Conservation (phyloP, 176 grass and related monocot species). For the Rhynchospora breviuscula region DNA sequence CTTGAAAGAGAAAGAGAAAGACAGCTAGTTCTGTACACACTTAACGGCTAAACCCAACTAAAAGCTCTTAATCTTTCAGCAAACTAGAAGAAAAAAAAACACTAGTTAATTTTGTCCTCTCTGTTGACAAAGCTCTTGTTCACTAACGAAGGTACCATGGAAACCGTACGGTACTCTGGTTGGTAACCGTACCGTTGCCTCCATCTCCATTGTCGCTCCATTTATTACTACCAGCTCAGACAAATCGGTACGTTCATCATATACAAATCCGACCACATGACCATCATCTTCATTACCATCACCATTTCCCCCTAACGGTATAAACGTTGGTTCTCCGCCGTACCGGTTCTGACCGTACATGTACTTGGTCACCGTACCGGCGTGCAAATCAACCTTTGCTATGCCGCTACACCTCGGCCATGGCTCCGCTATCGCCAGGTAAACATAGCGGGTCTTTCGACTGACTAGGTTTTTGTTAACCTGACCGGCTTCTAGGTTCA, state of each 20-base stretch:
- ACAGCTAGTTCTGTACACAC: slow-evolving; percentile 25
- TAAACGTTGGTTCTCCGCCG: slow-evolving; percentile 83
- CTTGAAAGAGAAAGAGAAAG: background rate
- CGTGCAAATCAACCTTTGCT: slow-evolving; percentile 74
- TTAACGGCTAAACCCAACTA: slow-evolving; percentile 13
- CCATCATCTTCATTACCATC: slow-evolving; percentile 62
- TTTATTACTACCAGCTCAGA: slow-evolving; percentile 66
- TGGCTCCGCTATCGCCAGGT: slow-evolving; percentile 81
- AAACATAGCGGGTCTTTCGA: slow-evolving; percentile 56
- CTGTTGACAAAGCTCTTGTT: slow-evolving; percentile 2
- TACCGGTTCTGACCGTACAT: slow-evolving; percentile 54
- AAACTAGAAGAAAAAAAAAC: background rate
- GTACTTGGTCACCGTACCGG: slow-evolving; percentile 45
- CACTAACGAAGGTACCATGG: slow-evolving; percentile 70
- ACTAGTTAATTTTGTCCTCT: background rate
- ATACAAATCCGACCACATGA: slow-evolving; percentile 53
- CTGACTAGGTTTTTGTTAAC: slow-evolving; percentile 63
- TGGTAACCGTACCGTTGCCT: slow-evolving; percentile 68
- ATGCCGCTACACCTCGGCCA: slow-evolving; percentile 88
- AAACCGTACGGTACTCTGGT: slow-evolving; percentile 84
- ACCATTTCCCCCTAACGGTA: slow-evolving; percentile 26
- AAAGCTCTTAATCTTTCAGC: background rate
- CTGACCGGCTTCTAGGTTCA: slow-evolving; percentile 93
- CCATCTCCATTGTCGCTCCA: slow-evolving; percentile 58
- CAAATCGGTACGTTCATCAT: slow-evolving; percentile 36